These are phyloP conservation scores for Panicum hallii DNA, from an alignment of 202 grass and related monocot genomes.

Conservation along the genomic window DNA sequence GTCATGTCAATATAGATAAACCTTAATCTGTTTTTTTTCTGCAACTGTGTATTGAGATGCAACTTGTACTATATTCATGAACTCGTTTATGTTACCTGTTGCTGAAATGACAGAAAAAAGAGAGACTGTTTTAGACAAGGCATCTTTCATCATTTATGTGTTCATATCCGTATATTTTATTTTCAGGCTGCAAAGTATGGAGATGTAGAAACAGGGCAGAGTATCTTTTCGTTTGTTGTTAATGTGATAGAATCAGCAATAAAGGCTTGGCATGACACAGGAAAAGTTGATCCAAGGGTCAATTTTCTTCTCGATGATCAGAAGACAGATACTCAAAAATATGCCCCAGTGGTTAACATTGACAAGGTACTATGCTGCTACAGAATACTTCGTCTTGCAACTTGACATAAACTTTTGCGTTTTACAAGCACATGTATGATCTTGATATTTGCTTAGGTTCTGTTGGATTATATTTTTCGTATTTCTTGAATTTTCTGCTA, in stretches of 20 bases:
- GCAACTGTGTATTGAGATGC: neutral
- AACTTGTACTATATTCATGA: conserved; percentile 21
- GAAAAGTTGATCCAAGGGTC: conserved; percentile 65
- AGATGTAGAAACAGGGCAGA: conserved; percentile 48
- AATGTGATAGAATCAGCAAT: conserved; percentile 78
- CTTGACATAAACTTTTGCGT: conserved; percentile 6
- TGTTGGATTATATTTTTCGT: conserved; percentile 3
- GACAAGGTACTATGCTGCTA: conserved; percentile 70
- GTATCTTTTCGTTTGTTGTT: conserved; percentile 71
- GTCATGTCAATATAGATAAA: conserved; percentile 10
- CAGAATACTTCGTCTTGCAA: neutral
- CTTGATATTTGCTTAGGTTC: conserved; percentile 18
- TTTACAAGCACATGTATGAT: neutral
- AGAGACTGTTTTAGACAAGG: neutral
- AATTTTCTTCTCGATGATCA: conserved; percentile 93
- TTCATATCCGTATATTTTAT: conserved; percentile 23
- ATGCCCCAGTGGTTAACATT: conserved; percentile 82
- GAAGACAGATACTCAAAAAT: conserved; percentile 75
- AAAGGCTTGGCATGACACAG: conserved; percentile 84
- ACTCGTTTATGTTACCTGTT: neutral
- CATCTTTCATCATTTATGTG: conserved; percentile 11
- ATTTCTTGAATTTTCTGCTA: neutral
- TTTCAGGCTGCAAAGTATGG: conserved; percentile 72
- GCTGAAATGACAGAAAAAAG: neutral
- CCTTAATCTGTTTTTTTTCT: conserved; percentile 2